Conservation (phyloP, 2,329 filamentous ascomycete species). For the Verticillium zaregamsianum region DNA sequence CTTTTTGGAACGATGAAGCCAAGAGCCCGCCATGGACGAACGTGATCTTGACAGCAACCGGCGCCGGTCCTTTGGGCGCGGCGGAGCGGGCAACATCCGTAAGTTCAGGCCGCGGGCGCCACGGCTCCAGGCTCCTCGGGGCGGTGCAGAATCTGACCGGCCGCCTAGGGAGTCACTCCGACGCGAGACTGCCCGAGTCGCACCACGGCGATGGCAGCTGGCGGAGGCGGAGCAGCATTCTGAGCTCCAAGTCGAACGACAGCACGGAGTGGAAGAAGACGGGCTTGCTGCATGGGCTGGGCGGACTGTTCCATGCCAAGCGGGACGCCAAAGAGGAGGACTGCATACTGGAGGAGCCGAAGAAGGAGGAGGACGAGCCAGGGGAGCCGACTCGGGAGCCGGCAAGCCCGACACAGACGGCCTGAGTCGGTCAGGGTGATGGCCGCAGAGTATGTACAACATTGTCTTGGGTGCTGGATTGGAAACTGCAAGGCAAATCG, state of each 20-base stretch:
- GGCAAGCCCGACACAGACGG: background rate
- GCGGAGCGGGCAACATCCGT: slow-evolving; percentile 8
- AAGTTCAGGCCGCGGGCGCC: background rate
- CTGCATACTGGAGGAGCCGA: background rate
- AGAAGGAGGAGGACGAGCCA: background rate
- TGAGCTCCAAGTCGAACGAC: slow-evolving; percentile 1
- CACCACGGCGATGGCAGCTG: background rate
- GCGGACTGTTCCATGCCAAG: background rate
- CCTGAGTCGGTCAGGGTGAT: background rate
- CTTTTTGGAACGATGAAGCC: background rate
- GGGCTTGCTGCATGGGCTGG: background rate
- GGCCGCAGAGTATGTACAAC: no score
- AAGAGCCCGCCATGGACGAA: slow-evolving; percentile 1
- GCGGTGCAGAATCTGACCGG: background rate
- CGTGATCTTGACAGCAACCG: slow-evolving; percentile 3
- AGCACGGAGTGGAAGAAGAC: background rate
- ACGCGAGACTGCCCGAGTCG: background rate
- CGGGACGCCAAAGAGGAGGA: background rate
- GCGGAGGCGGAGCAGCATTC: slow-evolving; percentile 1
- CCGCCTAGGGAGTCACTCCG: slow-evolving; percentile 1
- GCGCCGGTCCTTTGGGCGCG: slow-evolving; percentile 2
- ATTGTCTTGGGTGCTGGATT: no score
- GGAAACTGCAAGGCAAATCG: no score
- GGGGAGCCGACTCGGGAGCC: background rate
- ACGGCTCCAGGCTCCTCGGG: background rate